Evolutionary conservation across 2,329 filamentous ascomycete species (phyloP).

Genomic region (Esteya vermicola): DNA sequence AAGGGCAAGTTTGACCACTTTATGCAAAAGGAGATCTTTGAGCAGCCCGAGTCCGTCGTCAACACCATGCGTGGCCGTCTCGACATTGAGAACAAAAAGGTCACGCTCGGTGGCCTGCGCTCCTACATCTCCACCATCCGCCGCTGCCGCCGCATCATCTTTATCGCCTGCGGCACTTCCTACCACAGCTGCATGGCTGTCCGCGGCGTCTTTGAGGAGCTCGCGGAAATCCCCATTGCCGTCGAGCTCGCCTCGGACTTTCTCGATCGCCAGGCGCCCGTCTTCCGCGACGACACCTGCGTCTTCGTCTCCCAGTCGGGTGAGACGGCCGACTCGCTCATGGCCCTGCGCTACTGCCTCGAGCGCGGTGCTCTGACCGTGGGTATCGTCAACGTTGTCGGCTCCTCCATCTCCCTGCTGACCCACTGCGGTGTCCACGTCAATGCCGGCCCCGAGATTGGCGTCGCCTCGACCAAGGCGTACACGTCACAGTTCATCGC

Average conservation of each 20-base stretch:
- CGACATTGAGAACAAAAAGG: constrained; percentile 82
- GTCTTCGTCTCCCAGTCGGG: constrained; percentile 98
- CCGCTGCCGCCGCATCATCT: constrained; percentile 92
- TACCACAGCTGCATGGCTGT: constrained; percentile 99
- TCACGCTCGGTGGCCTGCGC: constrained; percentile 87
- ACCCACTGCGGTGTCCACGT: constrained; percentile 99
- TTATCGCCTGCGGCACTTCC: constrained; percentile 96
- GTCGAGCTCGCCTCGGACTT: constrained; percentile 98
- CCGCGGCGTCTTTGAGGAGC: constrained; percentile 91
- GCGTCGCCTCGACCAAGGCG: constrained; percentile 97
- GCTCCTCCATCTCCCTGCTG: constrained; percentile 92
- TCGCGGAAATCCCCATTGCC: constrained; percentile 93
- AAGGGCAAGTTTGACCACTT: constrained; percentile 99
- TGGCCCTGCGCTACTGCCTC: constrained; percentile 95
- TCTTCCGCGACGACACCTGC: constrained; percentile 98
- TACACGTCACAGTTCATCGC: constrained; percentile 99
- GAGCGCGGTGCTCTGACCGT: constrained; percentile 95
- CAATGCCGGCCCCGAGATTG: constrained; percentile 96
- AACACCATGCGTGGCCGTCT: constrained; percentile 99
- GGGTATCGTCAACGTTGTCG: constrained; percentile 96
- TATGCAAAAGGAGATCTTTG: constrained; percentile 99
- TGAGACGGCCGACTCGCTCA: constrained; percentile 92
- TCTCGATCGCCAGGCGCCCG: constrained; percentile 87
- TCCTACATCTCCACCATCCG: constrained; percentile 96
- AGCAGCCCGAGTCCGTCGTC: constrained; percentile 97